Base-by-base conservation (phyloP, 768 basidiomycete species). In the Pleurotus sapidus region DNA sequence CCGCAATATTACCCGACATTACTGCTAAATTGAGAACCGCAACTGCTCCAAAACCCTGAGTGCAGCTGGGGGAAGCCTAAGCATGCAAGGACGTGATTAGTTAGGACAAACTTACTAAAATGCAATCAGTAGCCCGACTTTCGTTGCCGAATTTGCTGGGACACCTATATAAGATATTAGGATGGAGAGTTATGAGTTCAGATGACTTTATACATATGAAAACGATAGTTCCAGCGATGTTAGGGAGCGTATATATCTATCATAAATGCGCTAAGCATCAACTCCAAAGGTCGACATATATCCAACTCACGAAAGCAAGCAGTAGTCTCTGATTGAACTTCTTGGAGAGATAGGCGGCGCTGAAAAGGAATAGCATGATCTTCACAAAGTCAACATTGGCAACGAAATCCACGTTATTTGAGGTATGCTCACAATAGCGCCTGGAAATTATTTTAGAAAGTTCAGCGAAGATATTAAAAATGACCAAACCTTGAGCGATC, bases 151-250 rank as follows among this genome's bases (percentile, higher is more conserved):
- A 14, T 63, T 70, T 1, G 79, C 77, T n/a, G 64, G 67, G 15
- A 82, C 79, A 25, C 68, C 72, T 72, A 43, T 7, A 24, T 18
- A 47, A 12, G 46, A 25, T 6, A 5, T 34, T 14, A 48, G 2
- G 25, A 4, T 15, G 43, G 7, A 17, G 49, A 15, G 24, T 27
- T 18, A 55, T 45, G 11, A 53, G 14, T 20, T 14, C 25, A 30
- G 6, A 57, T 8, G n/a, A 59, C 66, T 34, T 1, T 34, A 46
- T 58, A 70, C 72, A 75, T 27, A 81, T 58, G 63, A 82, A 79
- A 24, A 79, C 76, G 39, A 82, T 73, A 0, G 81, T 79, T 17
- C 77, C 78, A n/a, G 73, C 74, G 46, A 82, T 69, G 63, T 80
- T 80, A 11, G 78, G 77, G 12, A 80, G 63, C 1, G 77, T 78